Evolutionary conservation across 2,329 filamentous ascomycete species (phyloP).

Genomic region (Fusarium goolgardi): DNA sequence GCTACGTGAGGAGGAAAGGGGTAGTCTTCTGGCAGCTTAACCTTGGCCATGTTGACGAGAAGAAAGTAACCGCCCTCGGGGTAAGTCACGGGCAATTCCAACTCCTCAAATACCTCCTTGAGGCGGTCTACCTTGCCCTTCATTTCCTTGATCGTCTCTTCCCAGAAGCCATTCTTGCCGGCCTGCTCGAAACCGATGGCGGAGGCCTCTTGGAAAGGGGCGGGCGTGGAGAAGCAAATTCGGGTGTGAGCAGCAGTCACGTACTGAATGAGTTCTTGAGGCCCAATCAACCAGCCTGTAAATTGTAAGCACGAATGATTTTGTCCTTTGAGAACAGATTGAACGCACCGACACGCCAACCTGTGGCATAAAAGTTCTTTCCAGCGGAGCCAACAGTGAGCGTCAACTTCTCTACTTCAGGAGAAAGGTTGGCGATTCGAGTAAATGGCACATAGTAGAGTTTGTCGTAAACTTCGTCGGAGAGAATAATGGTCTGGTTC

Average conservation of each 20-base stretch:
- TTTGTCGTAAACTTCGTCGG: conserved; percentile 93
- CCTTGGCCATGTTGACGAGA: conserved; percentile 90
- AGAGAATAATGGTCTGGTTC: conserved; percentile 92
- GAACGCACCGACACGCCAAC: conserved; percentile 81
- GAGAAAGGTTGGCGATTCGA: conserved; percentile 88
- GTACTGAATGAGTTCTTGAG: conserved; percentile 87
- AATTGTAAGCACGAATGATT: background rate
- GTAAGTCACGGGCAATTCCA: conserved; percentile 84
- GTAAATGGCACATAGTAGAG: conserved; percentile 97
- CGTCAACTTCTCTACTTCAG: conserved; percentile 87
- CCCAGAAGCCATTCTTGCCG: conserved; percentile 87
- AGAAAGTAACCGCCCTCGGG: conserved; percentile 99
- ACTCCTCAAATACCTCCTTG: conserved; percentile 82
- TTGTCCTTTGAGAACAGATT: background rate
- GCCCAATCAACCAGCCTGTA: conserved; percentile 87
- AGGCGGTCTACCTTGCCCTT: conserved; percentile 88
- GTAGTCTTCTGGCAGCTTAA: conserved; percentile 85
- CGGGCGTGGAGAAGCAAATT: conserved; percentile 95
- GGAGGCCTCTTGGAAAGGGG: conserved; percentile 91
- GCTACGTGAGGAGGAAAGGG: conserved; percentile 91
- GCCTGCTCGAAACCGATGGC: conserved; percentile 95
- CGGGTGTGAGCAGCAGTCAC: conserved; percentile 93
- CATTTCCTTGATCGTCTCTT: conserved; percentile 85
- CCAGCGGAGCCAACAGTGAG: conserved; percentile 95
- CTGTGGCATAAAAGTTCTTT: conserved; percentile 98